Evolutionary conservation across 2,329 filamentous ascomycete species (phyloP).

Genomic region (Penicillium thymicola): DNA sequence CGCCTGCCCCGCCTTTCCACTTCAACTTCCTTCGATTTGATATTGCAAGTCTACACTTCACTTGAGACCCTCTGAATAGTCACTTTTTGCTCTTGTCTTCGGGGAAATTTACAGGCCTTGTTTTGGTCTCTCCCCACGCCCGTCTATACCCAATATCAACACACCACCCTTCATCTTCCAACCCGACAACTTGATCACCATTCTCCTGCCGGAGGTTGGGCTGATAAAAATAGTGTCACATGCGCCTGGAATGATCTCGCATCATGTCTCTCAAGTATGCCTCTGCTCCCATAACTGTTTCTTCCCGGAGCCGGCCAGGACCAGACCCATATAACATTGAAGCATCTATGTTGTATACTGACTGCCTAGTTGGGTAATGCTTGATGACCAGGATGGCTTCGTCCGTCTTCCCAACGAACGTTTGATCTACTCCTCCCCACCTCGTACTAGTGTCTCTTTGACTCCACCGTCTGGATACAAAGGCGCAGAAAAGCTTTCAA

Average conservation of each 20-base stretch:
- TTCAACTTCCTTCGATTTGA: background rate
- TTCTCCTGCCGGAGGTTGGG: background rate
- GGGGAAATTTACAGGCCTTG: background rate
- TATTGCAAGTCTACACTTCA: background rate
- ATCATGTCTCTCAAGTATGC: conserved; percentile 41
- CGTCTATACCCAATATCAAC: background rate
- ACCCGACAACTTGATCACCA: background rate
- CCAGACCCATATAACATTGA: background rate
- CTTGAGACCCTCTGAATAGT: background rate
- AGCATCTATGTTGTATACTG: background rate
- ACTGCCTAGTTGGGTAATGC: conserved; percentile 79
- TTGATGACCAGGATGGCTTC: conserved; percentile 68
- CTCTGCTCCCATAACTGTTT: background rate
- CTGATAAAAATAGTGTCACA: background rate
- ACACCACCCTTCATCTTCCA: background rate
- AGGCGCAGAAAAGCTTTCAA: conserved; percentile 61
- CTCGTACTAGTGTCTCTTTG: conserved; percentile 72
- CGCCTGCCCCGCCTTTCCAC: conserved; percentile 19
- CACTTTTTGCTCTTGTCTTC: background rate
- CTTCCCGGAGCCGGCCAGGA: background rate
- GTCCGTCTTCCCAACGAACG: conserved; percentile 82
- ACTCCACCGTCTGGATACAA: conserved; percentile 66
- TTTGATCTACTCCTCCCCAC: conserved; percentile 74
- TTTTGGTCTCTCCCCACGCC: background rate
- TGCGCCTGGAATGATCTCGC: background rate